Percentiles rank a stretch among this genome's conserved stretches.
Evolutionary conservation across 1,284 basidiomycete genomes (phyloP).

Genomic region (Apiotrichum sp.): DNA sequence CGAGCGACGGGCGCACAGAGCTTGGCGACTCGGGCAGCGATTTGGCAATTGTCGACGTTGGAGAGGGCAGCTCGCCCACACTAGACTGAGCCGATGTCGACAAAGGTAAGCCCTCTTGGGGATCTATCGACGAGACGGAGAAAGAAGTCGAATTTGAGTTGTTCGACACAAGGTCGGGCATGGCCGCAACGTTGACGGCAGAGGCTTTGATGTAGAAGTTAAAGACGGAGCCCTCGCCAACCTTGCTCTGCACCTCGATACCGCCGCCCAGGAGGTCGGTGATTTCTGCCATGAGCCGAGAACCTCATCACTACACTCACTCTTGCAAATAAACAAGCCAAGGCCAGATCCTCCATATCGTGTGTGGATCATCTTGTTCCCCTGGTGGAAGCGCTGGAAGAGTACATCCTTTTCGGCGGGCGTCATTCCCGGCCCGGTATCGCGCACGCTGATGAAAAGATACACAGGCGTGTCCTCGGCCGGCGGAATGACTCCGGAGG

Average conservation of each 20-base stretch:
- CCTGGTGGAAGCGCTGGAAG: constrained; percentile 28
- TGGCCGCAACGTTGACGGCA: not conserved
- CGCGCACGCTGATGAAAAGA: constrained; percentile 23
- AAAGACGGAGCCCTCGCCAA: constrained; percentile 45
- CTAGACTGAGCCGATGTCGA: no score
- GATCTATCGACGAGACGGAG: not conserved
- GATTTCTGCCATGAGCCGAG: constrained; percentile 10
- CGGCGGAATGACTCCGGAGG: not conserved
- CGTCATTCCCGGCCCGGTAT: constrained; percentile 33
- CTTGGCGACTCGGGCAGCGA: no score
- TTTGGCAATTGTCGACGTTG: no score
- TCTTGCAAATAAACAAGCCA: constrained; percentile 32
- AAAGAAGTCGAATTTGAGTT: not conserved
- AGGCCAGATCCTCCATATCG: constrained; percentile 36
- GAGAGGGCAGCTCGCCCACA: no score
- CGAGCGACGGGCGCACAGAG: no score
- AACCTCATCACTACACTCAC: constrained; percentile 13
- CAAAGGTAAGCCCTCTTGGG: no score
- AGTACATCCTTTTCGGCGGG: constrained; percentile 20
- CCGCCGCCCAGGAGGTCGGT: constrained; percentile 31
- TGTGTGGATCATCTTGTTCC: constrained; percentile 27
- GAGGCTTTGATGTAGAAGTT: constrained; percentile 31
- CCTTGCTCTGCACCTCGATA: constrained; percentile 26
- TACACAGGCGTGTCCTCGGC: constrained; percentile 15
- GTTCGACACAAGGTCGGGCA: not conserved